These are phyloP conservation scores for Psilocybe subaeruginosa DNA, from an alignment of 768 basidiomycete species.

Conservation along the genomic window DNA sequence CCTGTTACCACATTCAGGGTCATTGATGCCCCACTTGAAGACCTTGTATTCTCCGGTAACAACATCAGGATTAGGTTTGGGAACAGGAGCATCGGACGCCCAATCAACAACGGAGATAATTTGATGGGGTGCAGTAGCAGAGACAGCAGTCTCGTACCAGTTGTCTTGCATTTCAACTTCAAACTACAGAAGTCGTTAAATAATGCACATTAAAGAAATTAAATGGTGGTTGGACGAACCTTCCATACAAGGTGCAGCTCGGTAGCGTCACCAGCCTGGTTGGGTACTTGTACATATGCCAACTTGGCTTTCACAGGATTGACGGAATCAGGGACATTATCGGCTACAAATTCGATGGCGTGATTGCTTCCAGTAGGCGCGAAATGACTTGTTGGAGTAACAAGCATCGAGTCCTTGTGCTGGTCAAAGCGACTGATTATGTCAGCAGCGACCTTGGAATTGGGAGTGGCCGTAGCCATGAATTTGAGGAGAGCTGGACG, in stretches of 20 bases:
- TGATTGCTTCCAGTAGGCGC: constrained; percentile 41
- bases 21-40: constrained; percentile 84
- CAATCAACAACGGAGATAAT: constrained; percentile 93
- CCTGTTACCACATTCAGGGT: constrained; percentile 74
- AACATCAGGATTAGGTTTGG: constrained; percentile 27
- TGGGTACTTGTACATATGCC: constrained; percentile 83
- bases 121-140: constrained; percentile 70
- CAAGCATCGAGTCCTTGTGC: constrained; percentile 52
- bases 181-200: constrained; percentile 45
- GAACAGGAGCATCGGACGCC: constrained; percentile 76
- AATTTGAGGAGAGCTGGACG: constrained; percentile 73
- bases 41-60: constrained; percentile 64
- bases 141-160: constrained; percentile 93
- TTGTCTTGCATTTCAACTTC: constrained; percentile 95
- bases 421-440: constrained; percentile 53
- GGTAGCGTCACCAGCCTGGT: constrained; percentile 54
- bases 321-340: constrained; percentile 76
- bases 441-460: constrained; percentile 45
- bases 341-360: constrained; percentile 42
- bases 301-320: constrained; percentile 80
- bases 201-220: neutral
- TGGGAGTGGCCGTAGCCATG: constrained; percentile 75
- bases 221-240: constrained; percentile 36
- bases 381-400: constrained; percentile 46
- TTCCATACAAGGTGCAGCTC: constrained; percentile 84